phyloP scores from a whole-genome alignment of 2,329 filamentous ascomycete species.

The Aspergillus ruber region DNA sequence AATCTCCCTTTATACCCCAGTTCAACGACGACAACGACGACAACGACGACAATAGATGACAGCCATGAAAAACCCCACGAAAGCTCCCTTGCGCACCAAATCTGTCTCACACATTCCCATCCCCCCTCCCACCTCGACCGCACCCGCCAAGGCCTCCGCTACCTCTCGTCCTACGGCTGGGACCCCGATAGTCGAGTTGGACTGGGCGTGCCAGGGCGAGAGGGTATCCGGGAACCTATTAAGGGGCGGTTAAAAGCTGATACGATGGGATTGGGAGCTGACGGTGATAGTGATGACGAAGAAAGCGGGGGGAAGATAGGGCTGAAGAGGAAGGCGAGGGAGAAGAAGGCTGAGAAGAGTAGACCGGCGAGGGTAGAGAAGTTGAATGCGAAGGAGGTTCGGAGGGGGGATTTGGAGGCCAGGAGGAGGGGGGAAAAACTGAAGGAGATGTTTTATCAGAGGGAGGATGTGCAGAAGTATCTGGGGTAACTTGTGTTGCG shows the following conservation, averaged over 20 bases:
- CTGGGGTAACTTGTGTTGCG: constrained; percentile 40
- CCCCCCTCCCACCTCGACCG: constrained; percentile 55
- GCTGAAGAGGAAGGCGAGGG: constrained; percentile 24
- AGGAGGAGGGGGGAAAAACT: constrained; percentile 59
- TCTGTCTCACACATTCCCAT: constrained; percentile 50
- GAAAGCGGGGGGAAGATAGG: constrained; percentile 17
- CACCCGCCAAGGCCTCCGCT: constrained; percentile 49
- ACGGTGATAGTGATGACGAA: constrained; percentile 23
- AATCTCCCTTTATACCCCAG: constrained; percentile 45
- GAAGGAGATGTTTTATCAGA: constrained; percentile 65
- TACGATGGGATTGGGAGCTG: constrained; percentile 64
- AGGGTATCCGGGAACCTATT: constrained; percentile 70
- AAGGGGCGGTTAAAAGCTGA: constrained; percentile 67
- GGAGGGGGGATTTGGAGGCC: constrained; percentile 56
- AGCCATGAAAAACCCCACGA: constrained; percentile 30
- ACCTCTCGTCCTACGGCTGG: constrained; percentile 54
- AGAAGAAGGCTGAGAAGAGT: constrained; percentile 5
- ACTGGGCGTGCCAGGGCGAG: constrained; percentile 59
- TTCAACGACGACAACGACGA: constrained; percentile 13
- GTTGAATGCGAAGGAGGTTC: constrained; percentile 65
- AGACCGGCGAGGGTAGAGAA: constrained; percentile 41
- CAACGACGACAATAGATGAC: no score
- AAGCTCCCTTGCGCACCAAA: constrained; percentile 50
- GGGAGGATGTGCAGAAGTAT: constrained; percentile 70
- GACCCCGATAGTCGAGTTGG: constrained; percentile 59